These are phyloP conservation scores for Chaetomium sp. DNA, from an alignment of 2,329 filamentous ascomycete genomes.

Conservation along the genomic window DNA sequence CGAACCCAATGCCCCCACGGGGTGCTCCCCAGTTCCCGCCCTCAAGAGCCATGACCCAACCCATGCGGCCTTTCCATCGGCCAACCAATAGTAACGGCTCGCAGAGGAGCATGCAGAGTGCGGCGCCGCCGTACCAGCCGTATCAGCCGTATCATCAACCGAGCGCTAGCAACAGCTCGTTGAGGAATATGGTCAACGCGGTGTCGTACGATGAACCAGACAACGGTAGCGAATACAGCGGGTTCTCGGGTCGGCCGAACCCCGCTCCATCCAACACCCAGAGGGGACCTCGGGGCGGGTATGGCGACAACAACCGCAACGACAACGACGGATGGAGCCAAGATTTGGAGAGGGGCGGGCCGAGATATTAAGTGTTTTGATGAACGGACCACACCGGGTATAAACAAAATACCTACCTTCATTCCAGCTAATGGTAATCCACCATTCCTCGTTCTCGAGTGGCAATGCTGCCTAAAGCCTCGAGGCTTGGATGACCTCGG, in stretches of 20 bases:
- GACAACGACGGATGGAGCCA: conserved; percentile 32
- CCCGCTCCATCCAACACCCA: conserved; percentile 2
- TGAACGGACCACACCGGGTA: neutral
- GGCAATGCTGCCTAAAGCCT: neutral
- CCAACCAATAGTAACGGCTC: conserved; percentile 24
- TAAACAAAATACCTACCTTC: neutral
- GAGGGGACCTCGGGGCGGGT: conserved; percentile 20
- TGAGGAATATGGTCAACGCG: conserved; percentile 27
- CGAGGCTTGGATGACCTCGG: neutral
- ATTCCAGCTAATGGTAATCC: neutral
- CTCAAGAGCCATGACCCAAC: conserved; percentile 42
- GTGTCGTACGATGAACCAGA: conserved; percentile 15
- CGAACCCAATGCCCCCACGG: conserved; percentile 29
- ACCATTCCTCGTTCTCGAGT: neutral
- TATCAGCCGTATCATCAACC: conserved; percentile 27
- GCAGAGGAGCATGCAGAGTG: conserved; percentile 4
- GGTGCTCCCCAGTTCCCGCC: conserved; percentile 34
- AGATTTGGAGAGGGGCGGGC: conserved; percentile 32
- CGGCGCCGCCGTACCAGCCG: conserved; percentile 13
- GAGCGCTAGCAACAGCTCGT: conserved; percentile 32
- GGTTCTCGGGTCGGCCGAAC: conserved; percentile 19
- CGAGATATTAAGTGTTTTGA: conserved; percentile 28
- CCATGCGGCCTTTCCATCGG: conserved; percentile 34
- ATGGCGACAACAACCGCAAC: conserved; percentile 19
- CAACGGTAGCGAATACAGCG: conserved; percentile 19